Evolutionary conservation across 1,284 basidiomycete genomes (phyloP).

Genomic region (Trametes hirsuta): DNA sequence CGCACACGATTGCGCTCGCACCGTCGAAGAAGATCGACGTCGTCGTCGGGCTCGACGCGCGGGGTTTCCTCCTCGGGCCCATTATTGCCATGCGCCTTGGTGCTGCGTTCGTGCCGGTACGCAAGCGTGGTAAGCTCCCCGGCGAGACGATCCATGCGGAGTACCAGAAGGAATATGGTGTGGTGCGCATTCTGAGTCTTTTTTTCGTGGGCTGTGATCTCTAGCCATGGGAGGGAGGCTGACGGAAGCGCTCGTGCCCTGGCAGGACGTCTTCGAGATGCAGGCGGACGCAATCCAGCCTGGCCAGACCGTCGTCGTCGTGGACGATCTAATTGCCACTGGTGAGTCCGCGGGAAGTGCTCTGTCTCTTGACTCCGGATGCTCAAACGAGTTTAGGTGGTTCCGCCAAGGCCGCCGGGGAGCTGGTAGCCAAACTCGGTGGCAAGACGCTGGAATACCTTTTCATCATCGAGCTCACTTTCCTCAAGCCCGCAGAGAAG

Average conservation of each 20-base stretch:
- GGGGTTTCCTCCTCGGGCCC: slow-evolving; percentile 96
- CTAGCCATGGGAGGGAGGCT: neutral
- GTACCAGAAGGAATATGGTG: slow-evolving; percentile 95
- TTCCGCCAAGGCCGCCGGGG: slow-evolving; percentile 92
- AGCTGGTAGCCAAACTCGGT: slow-evolving; percentile 84
- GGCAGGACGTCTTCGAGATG: slow-evolving; percentile 92
- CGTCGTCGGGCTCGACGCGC: slow-evolving; percentile 94
- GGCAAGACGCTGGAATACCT: slow-evolving; percentile 91
- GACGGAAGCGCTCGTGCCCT: neutral
- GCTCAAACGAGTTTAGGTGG: slow-evolving; percentile 62
- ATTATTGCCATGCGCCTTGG: slow-evolving; percentile 90
- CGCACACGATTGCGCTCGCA: slow-evolving; percentile 66
- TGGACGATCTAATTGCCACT: slow-evolving; percentile 98
- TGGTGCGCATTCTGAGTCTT: slow-evolving; percentile 41
- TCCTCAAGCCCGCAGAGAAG: slow-evolving; percentile 80
- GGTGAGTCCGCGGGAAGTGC: slow-evolving; percentile 48
- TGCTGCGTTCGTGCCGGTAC: slow-evolving; percentile 95
- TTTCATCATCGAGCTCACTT: slow-evolving; percentile 89
- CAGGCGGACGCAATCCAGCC: slow-evolving; percentile 85
- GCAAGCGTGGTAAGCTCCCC: slow-evolving; percentile 95
- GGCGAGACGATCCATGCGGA: slow-evolving; percentile 79
- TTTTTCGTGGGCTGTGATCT: too few species aligned
- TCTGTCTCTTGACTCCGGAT: neutral
- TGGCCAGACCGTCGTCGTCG: slow-evolving; percentile 85
- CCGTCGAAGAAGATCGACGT: slow-evolving; percentile 84